Evolutionary conservation across 1,139 yeast species (phyloP).

Genomic region (Entelexis sorbosivorans): DNA sequence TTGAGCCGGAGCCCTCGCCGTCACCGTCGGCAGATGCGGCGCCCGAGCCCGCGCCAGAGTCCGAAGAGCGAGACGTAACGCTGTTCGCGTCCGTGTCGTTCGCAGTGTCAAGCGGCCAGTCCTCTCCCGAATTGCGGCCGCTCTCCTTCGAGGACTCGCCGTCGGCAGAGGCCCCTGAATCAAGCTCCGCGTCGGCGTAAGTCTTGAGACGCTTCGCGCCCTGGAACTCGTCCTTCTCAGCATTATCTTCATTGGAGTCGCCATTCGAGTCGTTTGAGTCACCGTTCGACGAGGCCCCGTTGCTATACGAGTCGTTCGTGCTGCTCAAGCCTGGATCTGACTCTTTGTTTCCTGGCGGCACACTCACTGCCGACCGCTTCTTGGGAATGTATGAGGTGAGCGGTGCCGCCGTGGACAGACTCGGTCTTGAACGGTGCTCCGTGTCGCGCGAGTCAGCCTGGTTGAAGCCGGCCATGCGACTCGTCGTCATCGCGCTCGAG

Average conservation of each 20-base stretch:
- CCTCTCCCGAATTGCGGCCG: slow-evolving; percentile 1
- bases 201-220: neutral
- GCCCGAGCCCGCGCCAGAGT: neutral
- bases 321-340: slow-evolving; percentile 7
- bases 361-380: neutral
- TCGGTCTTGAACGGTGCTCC: neutral
- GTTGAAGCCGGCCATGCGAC: neutral
- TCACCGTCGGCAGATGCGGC: neutral
- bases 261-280: slow-evolving; percentile 12
- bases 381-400: slow-evolving; percentile 11
- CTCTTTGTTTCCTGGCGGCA: neutral
- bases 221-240: neutral
- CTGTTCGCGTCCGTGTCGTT: slow-evolving; percentile 1
- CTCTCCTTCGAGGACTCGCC: neutral
- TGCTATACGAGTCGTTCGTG: slow-evolving; percentile 2
- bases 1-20: neutral
- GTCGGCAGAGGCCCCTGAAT: neutral
- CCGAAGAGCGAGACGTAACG: neutral
- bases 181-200: neutral
- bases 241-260: slow-evolving; percentile 4
- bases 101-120: neutral
- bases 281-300: slow-evolving; percentile 6
- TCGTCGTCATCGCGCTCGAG: slow-evolving; percentile 2
- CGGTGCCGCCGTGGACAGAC: slow-evolving; percentile 15
- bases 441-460: neutral